Evolutionary conservation across 2,329 filamentous ascomycete genomes (phyloP), one percentile per base, ranked within the genome.

Genomic region (Beauveria sp.): DNA sequence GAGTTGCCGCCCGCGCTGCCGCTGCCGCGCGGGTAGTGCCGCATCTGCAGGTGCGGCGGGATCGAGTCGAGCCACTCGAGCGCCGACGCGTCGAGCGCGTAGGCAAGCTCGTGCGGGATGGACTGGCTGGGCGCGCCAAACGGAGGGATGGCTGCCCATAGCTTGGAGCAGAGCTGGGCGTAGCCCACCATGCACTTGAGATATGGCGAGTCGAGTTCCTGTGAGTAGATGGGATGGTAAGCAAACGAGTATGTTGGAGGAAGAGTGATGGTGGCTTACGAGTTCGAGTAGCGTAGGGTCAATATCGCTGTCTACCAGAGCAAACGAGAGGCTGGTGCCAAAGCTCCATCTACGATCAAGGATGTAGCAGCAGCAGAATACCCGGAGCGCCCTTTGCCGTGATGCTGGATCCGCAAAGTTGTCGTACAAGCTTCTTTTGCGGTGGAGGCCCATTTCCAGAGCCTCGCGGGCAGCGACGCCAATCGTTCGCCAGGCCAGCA

Each of bases 341-440:
- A 82, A 80, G 10, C 78, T 80, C 77, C 78, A 82, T 24, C 79
- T 75, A 1, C 79, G 76, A 55, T 82, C 80, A 0, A 82, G 72
- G 0, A 79, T 76, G 59, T 81, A 82, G 20, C 80, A 77, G 34
- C 75, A 79, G 78, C 79, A 82, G 62, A 81, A 82, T 0, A 81
- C 72, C 1, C 72, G 67, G 1, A 71, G 67, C 0, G 75, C 76
- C 2, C 70, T 58, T 1, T 69, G 66, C 0, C 73, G 71, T 2
- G 69, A 64, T 2, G 69, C 62, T 0, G 65, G 62, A 43, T 76
- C 71, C 2, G 66, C 65, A 40, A 77, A 75, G 14, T 73, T 76
- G 48, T 76, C 72, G 10, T 71, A 64, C 43, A 80, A 69, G 22
- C 75, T 80, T 7, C 76, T 70, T 37, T 75, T 75, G 1, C 78